Evolutionary conservation across 106 monocot species (phyloP), one percentile per base, ranked within the genome.

Genomic region (Apostasia shenzhenica): DNA sequence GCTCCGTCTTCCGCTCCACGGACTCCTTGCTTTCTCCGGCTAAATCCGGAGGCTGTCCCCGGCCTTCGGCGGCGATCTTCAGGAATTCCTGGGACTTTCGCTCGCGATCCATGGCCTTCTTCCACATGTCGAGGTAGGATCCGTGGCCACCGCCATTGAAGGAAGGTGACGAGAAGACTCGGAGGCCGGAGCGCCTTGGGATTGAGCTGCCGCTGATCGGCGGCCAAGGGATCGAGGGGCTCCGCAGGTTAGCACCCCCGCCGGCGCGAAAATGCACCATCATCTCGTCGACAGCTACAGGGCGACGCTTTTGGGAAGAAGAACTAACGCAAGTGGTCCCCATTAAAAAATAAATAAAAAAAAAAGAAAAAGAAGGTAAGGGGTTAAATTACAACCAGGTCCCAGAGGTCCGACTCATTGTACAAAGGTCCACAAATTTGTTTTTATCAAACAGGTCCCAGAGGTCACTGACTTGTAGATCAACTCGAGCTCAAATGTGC

Each of bases 111-210:
- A 85, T 46, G 40, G 84, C 86, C 61, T 76, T 78, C 72, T 79
- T 90, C 94, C 90, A 94, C 84, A 90, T 94, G 56, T 81, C 80
- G 6, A 87, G 87, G 81, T 90, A 94, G 13, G 85, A 80, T 49
- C 48, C 58, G 41, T 68, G 40, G 10, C 2, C 41, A 9, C 70
- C 71, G 10, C 14, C 71, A 51, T 13, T 39, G 46, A 72, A 54
- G 38, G 66, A 54, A 11, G 57, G 48, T 49, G 62, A 10, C 54
- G 48, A 48, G 45, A 5, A 8, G 37, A 48, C 48, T 3, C 65
- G 4, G 72, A 55, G 39, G 37, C 12, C 5, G 54, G 66, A 14
- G 52, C 60, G 56, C 12, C 50, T 10, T 43, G 57, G 6, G 26
- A 1, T 44, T 48, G 59, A 43, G 46, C 54, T 57, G 26, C 1